Percentiles rank a stretch among this genome's conserved stretches.
phyloP scores from a whole-genome alignment of 1,139 yeast genomes.

The Sugiyamaella paludigena region DNA sequence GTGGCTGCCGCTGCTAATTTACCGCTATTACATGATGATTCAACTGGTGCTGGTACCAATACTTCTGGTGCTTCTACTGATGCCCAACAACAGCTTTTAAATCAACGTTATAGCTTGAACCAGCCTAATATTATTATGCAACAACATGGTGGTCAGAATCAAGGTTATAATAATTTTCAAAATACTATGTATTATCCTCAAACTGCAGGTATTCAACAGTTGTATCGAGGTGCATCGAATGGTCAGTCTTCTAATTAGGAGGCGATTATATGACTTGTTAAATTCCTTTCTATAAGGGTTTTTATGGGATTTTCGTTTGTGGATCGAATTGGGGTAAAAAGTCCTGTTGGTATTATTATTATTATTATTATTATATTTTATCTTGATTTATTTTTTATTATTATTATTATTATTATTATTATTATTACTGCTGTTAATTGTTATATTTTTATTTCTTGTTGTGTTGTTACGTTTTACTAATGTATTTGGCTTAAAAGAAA shows the following conservation, averaged over 20 bases:
- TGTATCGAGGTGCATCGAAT: conserved; percentile 14
- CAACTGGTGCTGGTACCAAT: neutral
- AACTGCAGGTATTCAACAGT: conserved; percentile 7
- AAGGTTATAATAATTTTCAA: conserved; percentile 13
- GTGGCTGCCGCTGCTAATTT: conserved; percentile 11
- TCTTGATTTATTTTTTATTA: neutral
- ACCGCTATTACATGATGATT: conserved; percentile 8
- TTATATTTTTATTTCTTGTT: neutral
- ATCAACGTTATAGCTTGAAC: conserved; percentile 13
- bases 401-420: neutral
- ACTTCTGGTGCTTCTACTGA: conserved; percentile 1
- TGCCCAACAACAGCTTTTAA: conserved; percentile 10
- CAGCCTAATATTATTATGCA: conserved; percentile 10
- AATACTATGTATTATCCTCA: conserved; percentile 15
- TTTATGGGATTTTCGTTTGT: conserved; percentile 6
- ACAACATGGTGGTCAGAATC: conserved; percentile 13
- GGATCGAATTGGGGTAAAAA: neutral
- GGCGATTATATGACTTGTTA: neutral
- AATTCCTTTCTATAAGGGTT: conserved; percentile 1
- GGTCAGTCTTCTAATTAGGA: conserved; percentile 11
- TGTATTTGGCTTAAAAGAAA: too few relatives aligned
- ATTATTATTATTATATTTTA: conserved; percentile 4
- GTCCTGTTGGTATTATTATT: conserved; percentile 1
- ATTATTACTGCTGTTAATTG: neutral
- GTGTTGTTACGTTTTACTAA: neutral